Conservation (phyloP, 1,284 basidiomycete genomes). For the Moniliophthora roreri region DNA sequence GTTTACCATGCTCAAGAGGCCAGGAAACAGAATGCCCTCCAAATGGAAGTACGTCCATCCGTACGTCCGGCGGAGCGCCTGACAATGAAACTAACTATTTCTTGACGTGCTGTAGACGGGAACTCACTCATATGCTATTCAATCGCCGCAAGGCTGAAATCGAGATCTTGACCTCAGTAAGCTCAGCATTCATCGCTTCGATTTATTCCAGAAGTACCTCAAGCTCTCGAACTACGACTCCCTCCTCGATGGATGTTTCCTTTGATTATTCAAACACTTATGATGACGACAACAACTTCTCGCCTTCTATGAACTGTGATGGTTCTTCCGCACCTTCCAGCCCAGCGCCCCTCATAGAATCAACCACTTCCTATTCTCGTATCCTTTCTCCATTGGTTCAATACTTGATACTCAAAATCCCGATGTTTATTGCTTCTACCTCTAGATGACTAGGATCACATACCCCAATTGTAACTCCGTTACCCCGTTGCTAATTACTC, state of each 20-base stretch:
- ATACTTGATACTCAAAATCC: conserved; percentile 13
- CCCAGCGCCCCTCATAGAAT: neutral
- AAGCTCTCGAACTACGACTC: neutral
- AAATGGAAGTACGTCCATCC: conserved; percentile 67
- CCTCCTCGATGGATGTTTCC: neutral
- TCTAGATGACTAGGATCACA: neutral
- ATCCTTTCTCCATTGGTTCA: conserved; percentile 7
- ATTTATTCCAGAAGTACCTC: neutral
- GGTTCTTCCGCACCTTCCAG: neutral
- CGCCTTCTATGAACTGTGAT: neutral
- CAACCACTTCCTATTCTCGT: neutral
- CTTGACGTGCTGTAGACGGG: conserved; percentile 50
- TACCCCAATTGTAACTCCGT: neutral
- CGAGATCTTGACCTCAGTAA: conserved; percentile 53
- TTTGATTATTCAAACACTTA: neutral
- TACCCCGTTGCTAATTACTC: neutral
- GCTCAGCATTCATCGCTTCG: neutral
- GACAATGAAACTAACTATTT: neutral
- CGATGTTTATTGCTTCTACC: conserved; percentile 3
- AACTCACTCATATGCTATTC: conserved; percentile 78
- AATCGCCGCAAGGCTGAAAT: conserved; percentile 86
- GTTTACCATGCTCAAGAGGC: conserved; percentile 58
- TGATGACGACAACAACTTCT: neutral
- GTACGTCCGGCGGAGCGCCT: conserved; percentile 5
- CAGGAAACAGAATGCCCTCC: conserved; percentile 43